These are phyloP conservation scores for Rhynchosporium secalis DNA, from an alignment of 2,329 filamentous ascomycete genomes.

Conservation along the genomic window DNA sequence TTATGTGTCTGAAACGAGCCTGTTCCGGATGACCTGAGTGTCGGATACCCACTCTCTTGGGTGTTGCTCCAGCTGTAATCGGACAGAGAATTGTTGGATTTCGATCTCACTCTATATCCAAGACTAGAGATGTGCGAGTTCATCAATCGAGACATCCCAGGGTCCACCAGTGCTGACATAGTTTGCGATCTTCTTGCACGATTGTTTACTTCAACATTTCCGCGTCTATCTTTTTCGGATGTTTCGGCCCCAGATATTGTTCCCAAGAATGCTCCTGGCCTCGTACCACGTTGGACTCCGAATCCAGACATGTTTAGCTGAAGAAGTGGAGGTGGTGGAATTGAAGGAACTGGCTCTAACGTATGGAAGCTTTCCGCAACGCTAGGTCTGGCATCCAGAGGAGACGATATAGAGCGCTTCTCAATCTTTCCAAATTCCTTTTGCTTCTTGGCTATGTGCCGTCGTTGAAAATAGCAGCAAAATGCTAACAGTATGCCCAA, in stretches of 20 bases:
- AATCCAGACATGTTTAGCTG: slow-evolving; percentile 34
- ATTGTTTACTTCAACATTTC: slow-evolving; percentile 15
- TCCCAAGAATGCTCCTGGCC: slow-evolving; percentile 2
- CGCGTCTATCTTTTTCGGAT: slow-evolving; percentile 13
- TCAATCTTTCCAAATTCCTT: slow-evolving; percentile 9
- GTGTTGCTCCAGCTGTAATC: slow-evolving; percentile 35
- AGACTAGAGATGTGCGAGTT: slow-evolving; percentile 19
- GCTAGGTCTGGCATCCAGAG: slow-evolving; percentile 26
- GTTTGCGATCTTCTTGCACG: slow-evolving; percentile 26
- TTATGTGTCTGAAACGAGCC: slow-evolving; percentile 26
- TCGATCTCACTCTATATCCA: slow-evolving; percentile 25
- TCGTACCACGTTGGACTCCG: slow-evolving; percentile 2
- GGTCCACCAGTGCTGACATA: slow-evolving; percentile 21
- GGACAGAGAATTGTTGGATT: slow-evolving; percentile 34
- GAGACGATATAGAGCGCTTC: slow-evolving; percentile 34
- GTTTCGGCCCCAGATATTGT: slow-evolving; percentile 9
- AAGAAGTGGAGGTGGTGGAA: slow-evolving; percentile 27
- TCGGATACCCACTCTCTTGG: slow-evolving; percentile 30
- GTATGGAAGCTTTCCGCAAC: slow-evolving; percentile 22
- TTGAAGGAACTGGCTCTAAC: slow-evolving; percentile 10
- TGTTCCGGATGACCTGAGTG: slow-evolving; percentile 26
- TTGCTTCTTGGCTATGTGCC: slow-evolving; percentile 20
- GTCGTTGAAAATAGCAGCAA: slow-evolving; percentile 28
- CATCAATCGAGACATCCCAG: slow-evolving; percentile 19
- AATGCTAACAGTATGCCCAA: slow-evolving; percentile 27